Evolutionary conservation across 129 eudicot genomes (phyloP).

Genomic region (Rutidosis leptorrhynchoides): DNA sequence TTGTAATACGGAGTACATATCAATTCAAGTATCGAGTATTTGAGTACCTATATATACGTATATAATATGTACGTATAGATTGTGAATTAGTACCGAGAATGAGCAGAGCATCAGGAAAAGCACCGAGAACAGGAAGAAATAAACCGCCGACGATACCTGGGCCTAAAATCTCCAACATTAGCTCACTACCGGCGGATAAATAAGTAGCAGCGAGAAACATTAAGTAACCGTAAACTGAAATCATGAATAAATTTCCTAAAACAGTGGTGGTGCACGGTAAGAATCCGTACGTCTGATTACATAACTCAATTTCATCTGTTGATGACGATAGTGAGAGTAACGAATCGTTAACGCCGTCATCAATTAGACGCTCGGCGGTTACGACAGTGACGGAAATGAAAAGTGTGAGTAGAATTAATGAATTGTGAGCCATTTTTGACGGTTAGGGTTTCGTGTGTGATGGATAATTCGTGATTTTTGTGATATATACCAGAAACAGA

Average conservation of each 20-base stretch:
- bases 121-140: conserved; percentile 73
- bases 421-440: conserved; percentile 18
- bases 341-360: conserved; percentile 39
- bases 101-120: conserved; percentile 87
- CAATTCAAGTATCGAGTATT: neutral
- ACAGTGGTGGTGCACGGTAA: conserved; percentile 69
- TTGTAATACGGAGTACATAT: neutral
- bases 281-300: conserved; percentile 72
- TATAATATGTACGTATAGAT: neutral
- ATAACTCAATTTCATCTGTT: conserved; percentile 24
- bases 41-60: neutral
- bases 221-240: conserved; percentile 62
- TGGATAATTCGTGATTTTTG: conserved; percentile 18
- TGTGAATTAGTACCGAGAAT: conserved; percentile 55
- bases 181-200: conserved; percentile 64
- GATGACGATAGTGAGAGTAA: conserved; percentile 15
- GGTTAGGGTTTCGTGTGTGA: neutral
- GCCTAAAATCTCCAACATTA: conserved; percentile 70
- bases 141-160: conserved; percentile 84
- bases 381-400: conserved; percentile 16
- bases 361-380: conserved; percentile 40
- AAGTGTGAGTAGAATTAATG: conserved; percentile 27
- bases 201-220: conserved; percentile 73
- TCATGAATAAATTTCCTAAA: conserved; percentile 50
- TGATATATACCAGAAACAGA: conserved; percentile 13